Percentiles rank a stretch among this genome's conserved stretches.
Conservation (phyloP, 805 yeast species). For the Saccharomycopsis sp. region DNA sequence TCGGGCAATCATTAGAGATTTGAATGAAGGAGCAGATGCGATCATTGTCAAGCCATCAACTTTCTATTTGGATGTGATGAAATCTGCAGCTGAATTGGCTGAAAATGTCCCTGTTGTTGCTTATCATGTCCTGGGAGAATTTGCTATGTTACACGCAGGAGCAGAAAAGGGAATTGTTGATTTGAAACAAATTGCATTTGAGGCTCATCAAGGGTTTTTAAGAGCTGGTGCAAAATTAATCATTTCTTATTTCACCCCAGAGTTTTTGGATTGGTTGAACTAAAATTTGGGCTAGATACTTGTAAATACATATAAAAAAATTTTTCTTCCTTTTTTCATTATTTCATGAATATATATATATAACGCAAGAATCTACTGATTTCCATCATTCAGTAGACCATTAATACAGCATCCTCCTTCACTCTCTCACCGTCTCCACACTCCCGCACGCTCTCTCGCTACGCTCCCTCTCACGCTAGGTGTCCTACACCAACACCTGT, state of each 20-base stretch:
- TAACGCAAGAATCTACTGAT: too few relatives aligned
- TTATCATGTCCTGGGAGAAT: constrained; percentile 96
- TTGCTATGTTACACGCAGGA: constrained; percentile 96
- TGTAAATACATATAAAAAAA: too few relatives aligned
- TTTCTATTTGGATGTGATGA: constrained; percentile 84
- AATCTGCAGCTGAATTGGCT: constrained; percentile 80
- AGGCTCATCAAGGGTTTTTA: constrained; percentile 82
- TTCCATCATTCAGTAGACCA: too few relatives aligned
- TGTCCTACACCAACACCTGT: background rate
- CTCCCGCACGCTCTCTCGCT: background rate
- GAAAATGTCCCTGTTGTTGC: constrained; percentile 84
- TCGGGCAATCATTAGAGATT: constrained; percentile 79
- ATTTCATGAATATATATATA: too few relatives aligned
- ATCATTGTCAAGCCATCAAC: constrained; percentile 94
- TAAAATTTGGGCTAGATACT: too few relatives aligned
- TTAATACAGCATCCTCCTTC: too few relatives aligned
- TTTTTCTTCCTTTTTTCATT: too few relatives aligned
- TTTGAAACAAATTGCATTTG: constrained; percentile 64
- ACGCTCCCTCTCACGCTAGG: background rate
- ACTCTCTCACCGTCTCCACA: background rate
- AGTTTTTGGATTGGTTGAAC: constrained; percentile 86
- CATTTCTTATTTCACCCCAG: constrained; percentile 92
- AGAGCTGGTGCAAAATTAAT: constrained; percentile 94
- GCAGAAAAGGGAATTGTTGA: constrained; percentile 93
- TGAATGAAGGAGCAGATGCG: constrained; percentile 92